These are phyloP conservation scores for Trypethelium eluteriae DNA, from an alignment of 495 filamentous ascomycete species.

Conservation along the genomic window DNA sequence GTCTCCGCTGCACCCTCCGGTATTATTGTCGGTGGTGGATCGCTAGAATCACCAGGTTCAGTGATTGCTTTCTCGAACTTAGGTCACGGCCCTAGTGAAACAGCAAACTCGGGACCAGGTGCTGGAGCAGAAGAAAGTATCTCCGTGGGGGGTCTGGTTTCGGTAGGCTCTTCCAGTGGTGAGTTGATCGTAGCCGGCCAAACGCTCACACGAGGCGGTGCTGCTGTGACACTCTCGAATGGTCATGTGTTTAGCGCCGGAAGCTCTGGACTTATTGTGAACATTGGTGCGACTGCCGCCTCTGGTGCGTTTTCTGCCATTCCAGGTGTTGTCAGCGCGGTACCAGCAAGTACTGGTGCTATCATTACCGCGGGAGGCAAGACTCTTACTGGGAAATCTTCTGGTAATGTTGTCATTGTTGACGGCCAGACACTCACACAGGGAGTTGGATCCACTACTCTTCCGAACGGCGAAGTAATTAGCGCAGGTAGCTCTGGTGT, in stretches of 20 bases:
- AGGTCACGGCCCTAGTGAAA: background rate
- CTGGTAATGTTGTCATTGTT: background rate
- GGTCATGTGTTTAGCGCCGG: slow-evolving; percentile 12
- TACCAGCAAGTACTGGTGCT: background rate
- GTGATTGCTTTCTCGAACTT: background rate
- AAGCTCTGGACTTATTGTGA: background rate
- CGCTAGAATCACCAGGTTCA: background rate
- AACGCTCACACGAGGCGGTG: background rate
- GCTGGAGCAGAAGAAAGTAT: background rate
- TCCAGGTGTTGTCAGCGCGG: slow-evolving; percentile 7
- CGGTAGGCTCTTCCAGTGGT: background rate
- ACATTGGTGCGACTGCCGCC: background rate
- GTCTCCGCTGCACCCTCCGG: background rate
- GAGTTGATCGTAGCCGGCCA: background rate
- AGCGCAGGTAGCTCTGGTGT: background rate
- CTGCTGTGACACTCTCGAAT: background rate
- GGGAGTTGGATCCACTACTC: background rate
- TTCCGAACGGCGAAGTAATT: slow-evolving; percentile 3
- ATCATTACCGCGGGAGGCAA: slow-evolving; percentile 6
- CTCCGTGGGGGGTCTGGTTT: background rate
- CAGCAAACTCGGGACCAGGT: background rate
- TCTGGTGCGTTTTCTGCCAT: background rate
- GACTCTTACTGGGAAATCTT: background rate
- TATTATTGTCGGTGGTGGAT: background rate
- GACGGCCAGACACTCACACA: slow-evolving; percentile 6